These are phyloP conservation scores for Plasmodium ovale DNA, from an alignment of 169 alveolate genomes.

Conservation along the genomic window DNA sequence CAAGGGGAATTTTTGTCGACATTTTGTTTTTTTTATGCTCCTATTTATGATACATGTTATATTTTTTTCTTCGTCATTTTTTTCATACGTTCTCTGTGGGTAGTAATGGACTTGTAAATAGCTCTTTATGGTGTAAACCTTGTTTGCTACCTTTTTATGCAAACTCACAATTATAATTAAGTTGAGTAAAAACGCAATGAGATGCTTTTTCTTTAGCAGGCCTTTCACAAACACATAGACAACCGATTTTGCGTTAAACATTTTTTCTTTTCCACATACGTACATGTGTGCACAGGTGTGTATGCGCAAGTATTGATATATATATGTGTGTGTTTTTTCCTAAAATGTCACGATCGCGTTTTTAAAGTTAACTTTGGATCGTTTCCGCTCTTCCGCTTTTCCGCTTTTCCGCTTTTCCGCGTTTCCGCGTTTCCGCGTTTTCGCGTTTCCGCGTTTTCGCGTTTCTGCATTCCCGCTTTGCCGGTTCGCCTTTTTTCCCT, in stretches of 20 bases:
- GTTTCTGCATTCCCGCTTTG: too few relatives aligned
- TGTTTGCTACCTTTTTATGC: constrained; percentile 1
- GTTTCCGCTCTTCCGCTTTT: too few relatives aligned
- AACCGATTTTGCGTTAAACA: background rate
- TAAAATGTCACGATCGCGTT: too few relatives aligned
- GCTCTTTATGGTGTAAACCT: background rate
- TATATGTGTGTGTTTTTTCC: too few relatives aligned
- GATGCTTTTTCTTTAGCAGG: constrained; percentile 32
- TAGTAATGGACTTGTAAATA: background rate
- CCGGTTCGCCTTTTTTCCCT: too few relatives aligned
- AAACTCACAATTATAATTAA: background rate
- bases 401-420: too few relatives aligned
- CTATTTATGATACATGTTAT: too few relatives aligned
- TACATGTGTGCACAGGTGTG: background rate
- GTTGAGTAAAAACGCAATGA: constrained; percentile 33
- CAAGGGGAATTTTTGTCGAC: too few relatives aligned
- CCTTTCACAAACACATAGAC: constrained; percentile 1
- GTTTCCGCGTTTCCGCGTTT: too few relatives aligned
- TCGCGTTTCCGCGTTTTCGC: too few relatives aligned
- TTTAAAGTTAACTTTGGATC: too few relatives aligned
- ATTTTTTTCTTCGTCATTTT: background rate
- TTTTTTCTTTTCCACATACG: background rate
- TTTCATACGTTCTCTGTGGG: background rate
- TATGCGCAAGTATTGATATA: background rate
- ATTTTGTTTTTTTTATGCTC: too few relatives aligned